phyloP scores from a whole-genome alignment of 192 early-diverging fungal genomes.

The Coemansia sp. region DNA sequence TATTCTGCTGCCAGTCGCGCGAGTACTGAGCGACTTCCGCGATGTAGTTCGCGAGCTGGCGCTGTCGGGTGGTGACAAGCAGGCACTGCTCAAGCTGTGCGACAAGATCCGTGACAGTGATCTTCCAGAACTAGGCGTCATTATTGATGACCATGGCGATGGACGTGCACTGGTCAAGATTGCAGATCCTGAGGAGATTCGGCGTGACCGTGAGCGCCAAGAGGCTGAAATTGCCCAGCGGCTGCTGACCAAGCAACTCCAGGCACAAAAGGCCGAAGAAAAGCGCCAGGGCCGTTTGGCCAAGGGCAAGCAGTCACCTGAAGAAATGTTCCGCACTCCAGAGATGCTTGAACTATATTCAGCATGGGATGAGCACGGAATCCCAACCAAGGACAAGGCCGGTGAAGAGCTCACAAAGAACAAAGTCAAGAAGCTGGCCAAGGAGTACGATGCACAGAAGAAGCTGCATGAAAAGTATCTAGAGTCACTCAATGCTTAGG shows the following conservation, averaged over 20 bases:
- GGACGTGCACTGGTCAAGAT: constrained; percentile 92
- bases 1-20: constrained; percentile 74
- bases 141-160: constrained; percentile 93
- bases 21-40: constrained; percentile 81
- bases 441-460: constrained; percentile 81
- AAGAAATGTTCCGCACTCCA: constrained; percentile 78
- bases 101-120: constrained; percentile 90
- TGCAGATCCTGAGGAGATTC: constrained; percentile 71
- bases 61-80: constrained; percentile 43
- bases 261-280: constrained; percentile 59
- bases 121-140: constrained; percentile 83
- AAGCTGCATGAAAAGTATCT: constrained; percentile 90
- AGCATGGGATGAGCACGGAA: constrained; percentile 78
- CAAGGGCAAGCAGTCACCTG: constrained; percentile 74
- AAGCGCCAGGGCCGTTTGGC: constrained; percentile 70
- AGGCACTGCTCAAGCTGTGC: constrained; percentile 72
- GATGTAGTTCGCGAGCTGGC: constrained; percentile 83
- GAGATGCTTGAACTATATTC: constrained; percentile 64
- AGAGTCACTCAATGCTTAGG: constrained; percentile 8
- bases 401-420: constrained; percentile 85
- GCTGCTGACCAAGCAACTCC: constrained; percentile 62
- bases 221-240: constrained; percentile 65
- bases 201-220: constrained; percentile 64
- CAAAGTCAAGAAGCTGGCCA: constrained; percentile 82
- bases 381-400: constrained; percentile 81